A percentile compares a stretch with the other conserved stretches of the same genome.
Conservation (phyloP, 2,329 filamentous ascomycete genomes). For the Colletotrichum siamense region DNA sequence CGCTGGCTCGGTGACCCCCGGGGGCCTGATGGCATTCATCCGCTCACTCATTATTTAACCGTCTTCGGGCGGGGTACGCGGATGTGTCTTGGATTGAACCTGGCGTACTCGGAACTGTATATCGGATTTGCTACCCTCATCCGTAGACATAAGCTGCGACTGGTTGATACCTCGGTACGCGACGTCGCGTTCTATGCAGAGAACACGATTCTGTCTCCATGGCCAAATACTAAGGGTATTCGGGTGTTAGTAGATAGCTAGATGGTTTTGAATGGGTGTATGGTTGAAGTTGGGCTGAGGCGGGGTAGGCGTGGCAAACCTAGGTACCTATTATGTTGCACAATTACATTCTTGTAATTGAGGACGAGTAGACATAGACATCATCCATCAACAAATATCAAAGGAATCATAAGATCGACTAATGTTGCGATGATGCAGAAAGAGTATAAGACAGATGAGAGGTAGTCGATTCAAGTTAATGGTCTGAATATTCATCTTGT, state of each 20-base stretch:
- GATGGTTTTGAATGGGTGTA: too few relatives aligned
- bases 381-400: too few relatives aligned
- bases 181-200: background rate
- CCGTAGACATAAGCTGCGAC: background rate
- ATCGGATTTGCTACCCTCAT: background rate
- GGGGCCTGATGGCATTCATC: background rate
- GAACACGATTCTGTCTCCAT: background rate
- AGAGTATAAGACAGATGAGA: too few relatives aligned
- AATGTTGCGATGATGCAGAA: too few relatives aligned
- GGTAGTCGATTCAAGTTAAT: too few relatives aligned
- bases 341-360: too few relatives aligned
- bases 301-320: too few relatives aligned
- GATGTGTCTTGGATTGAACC: background rate
- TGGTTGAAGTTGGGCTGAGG: too few relatives aligned
- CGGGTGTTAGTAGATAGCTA: background rate
- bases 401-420: too few relatives aligned
- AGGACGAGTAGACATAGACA: too few relatives aligned
- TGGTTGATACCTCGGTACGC: background rate
- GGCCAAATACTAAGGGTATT: background rate
- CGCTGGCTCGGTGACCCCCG: constrained; percentile 25
- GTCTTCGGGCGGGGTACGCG: background rate
- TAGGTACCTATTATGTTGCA: too few relatives aligned
- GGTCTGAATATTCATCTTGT: too few relatives aligned
- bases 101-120: background rate
- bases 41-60: background rate